Percentiles rank a stretch among this genome's conserved stretches.
phyloP scores from a whole-genome alignment of 352 stramenopile species.

The Phytophthora colocasiae region DNA sequence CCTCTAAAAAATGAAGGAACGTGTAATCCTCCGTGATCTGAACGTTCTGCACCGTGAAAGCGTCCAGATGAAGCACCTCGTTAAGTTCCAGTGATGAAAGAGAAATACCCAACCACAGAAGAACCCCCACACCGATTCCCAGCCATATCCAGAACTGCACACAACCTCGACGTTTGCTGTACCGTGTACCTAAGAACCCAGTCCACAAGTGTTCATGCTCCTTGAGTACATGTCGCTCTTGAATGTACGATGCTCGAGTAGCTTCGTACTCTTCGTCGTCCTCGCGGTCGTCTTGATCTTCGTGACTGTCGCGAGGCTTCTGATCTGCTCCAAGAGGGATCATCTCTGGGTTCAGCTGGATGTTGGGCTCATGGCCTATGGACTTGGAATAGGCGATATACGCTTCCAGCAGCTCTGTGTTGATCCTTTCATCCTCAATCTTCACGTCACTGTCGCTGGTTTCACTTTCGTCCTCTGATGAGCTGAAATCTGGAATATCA shows the following conservation, averaged over 20 bases:
- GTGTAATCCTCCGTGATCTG: constrained; percentile 61
- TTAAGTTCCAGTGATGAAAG: constrained; percentile 50
- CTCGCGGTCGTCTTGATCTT: constrained; percentile 74
- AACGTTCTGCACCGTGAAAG: constrained; percentile 60
- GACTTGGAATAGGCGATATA: constrained; percentile 94
- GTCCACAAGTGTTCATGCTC: constrained; percentile 58
- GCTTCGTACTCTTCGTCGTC: constrained; percentile 47
- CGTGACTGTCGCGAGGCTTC: constrained; percentile 49
- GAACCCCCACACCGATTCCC: constrained; percentile 42
- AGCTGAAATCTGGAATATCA: constrained; percentile 74
- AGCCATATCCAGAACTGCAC: constrained; percentile 51
- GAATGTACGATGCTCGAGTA: constrained; percentile 44
- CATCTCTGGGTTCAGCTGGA: constrained; percentile 81
- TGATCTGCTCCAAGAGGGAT: constrained; percentile 37
- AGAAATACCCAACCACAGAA: constrained; percentile 40
- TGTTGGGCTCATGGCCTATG: constrained; percentile 79
- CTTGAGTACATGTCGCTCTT: constrained; percentile 39
- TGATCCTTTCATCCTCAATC: constrained; percentile 88
- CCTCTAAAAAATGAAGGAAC: constrained; percentile 66
- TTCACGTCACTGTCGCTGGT: constrained; percentile 50
- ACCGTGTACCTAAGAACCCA: constrained; percentile 50
- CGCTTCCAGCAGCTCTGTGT: constrained; percentile 94
- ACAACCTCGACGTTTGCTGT: constrained; percentile 45
- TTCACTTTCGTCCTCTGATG: constrained; percentile 62
- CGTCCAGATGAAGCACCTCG: constrained; percentile 73